phyloP scores from a whole-genome alignment of 176 grass and related monocot genomes.

The Bromus sterilis region DNA sequence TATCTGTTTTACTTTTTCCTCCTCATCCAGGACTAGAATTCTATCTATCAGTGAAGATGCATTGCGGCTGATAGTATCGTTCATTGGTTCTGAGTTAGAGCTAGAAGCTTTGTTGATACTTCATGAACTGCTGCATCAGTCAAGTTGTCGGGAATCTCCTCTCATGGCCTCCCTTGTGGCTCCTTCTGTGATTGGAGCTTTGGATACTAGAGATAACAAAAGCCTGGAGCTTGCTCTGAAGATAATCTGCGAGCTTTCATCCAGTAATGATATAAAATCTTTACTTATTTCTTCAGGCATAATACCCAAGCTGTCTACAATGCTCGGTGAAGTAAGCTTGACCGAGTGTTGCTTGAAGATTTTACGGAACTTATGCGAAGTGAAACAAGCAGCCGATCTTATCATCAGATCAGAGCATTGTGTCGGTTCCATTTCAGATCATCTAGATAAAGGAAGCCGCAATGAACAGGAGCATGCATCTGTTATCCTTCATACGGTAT shows the following conservation, averaged over 20 bases:
- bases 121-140: slow-evolving; percentile 38
- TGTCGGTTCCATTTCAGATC: slow-evolving; percentile 53
- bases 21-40: slow-evolving; percentile 36
- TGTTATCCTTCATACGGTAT: slow-evolving; percentile 47
- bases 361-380: slow-evolving; percentile 43
- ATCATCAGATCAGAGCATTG: slow-evolving; percentile 36
- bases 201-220: slow-evolving; percentile 46
- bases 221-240: slow-evolving; percentile 45
- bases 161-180: slow-evolving; percentile 37
- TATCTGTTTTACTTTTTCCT: not conserved
- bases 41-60: slow-evolving; percentile 43
- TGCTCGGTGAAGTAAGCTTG: slow-evolving; percentile 35
- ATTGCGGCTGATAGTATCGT: slow-evolving; percentile 35
- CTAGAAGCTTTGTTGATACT: slow-evolving; percentile 54
- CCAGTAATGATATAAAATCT: slow-evolving; percentile 32
- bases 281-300: slow-evolving; percentile 44
- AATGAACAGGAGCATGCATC: slow-evolving; percentile 58
- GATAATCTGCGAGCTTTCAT: slow-evolving; percentile 57
- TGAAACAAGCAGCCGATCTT: slow-evolving; percentile 34
- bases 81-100: slow-evolving; percentile 56
- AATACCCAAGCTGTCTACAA: slow-evolving; percentile 40
- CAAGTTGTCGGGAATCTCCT: slow-evolving; percentile 28
- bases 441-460: slow-evolving; percentile 51
- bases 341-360: slow-evolving; percentile 51
- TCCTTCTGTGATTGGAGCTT: slow-evolving; percentile 31